phyloP scores from a whole-genome alignment of 352 stramenopile genomes.

The Pseudoperonospora humuli region DNA sequence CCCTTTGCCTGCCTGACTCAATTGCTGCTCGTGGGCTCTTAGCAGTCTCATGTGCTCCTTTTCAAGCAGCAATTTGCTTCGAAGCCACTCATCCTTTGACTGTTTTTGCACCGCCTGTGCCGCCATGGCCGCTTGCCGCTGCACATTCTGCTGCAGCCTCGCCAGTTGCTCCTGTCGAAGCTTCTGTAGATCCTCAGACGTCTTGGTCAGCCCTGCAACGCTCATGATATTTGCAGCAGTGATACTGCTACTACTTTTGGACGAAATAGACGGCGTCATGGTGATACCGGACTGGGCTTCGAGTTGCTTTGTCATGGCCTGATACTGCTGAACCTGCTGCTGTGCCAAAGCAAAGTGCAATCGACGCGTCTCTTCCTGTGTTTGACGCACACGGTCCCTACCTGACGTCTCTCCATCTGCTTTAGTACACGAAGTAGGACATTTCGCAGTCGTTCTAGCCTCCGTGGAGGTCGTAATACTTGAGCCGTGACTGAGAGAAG shows the following conservation, averaged over 20 bases:
- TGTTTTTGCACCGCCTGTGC: conserved; percentile 27
- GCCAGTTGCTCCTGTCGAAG: conserved; percentile 39
- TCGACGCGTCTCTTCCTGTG: conserved; percentile 18
- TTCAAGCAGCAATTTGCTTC: conserved; percentile 36
- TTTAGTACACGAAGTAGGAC: conserved; percentile 11
- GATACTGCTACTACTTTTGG: background rate
- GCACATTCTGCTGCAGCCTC: conserved; percentile 46
- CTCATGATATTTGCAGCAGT: background rate
- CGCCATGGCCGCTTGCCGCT: conserved; percentile 25
- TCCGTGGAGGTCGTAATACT: conserved; percentile 27
- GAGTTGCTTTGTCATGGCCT: conserved; percentile 21
- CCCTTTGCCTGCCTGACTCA: conserved; percentile 11
- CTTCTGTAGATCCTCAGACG: conserved; percentile 37
- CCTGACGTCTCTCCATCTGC: conserved; percentile 4
- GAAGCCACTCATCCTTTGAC: conserved; percentile 30
- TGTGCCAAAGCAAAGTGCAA: conserved; percentile 40
- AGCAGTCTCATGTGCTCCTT: conserved; percentile 36
- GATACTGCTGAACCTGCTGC: conserved; percentile 29
- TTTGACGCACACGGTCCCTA: conserved; percentile 9
- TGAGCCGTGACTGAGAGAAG: conserved; percentile 9
- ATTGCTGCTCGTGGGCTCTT: conserved; percentile 30
- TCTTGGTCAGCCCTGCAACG: conserved; percentile 16
- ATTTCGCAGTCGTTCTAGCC: conserved; percentile 9
- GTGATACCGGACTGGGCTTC: conserved; percentile 10
- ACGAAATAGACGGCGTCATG: conserved; percentile 7